A percentile compares a stretch with the other conserved stretches of the same genome.
These are phyloP conservation scores for Salix dunnii DNA, from an alignment of 345 rosid species.

Conservation along the genomic window DNA sequence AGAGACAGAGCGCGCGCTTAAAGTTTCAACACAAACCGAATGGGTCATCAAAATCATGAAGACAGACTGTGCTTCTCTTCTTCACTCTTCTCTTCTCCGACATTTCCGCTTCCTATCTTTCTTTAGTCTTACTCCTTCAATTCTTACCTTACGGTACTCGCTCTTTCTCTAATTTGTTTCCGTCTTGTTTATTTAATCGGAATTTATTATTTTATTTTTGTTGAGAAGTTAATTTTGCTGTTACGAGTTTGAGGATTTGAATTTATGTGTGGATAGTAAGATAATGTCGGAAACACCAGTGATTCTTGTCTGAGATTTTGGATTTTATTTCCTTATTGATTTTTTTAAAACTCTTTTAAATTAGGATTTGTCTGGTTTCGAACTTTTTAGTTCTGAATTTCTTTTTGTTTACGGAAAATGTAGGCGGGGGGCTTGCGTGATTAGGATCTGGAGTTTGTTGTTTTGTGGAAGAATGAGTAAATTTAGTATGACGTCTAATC, in stretches of 20 bases:
- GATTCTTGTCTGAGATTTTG: background rate
- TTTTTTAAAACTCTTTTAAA: background rate
- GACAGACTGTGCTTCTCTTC: slow-evolving; percentile 14
- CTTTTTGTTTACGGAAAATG: background rate
- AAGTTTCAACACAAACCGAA: slow-evolving; percentile 17
- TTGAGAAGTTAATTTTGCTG: background rate
- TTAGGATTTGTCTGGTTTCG: slow-evolving; percentile 2
- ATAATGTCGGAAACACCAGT: background rate
- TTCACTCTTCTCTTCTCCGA: slow-evolving; percentile 14
- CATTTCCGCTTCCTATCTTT: slow-evolving; percentile 15
- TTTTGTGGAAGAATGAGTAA: background rate
- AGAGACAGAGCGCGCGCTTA: background rate
- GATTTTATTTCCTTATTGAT: background rate
- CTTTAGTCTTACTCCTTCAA: background rate
- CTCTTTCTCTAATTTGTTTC: background rate
- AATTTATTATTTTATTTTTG: background rate
- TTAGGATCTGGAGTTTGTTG: background rate
- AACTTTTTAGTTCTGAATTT: slow-evolving; percentile 9
- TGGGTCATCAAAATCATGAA: slow-evolving; percentile 3
- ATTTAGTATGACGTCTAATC: no score
- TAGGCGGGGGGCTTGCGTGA: background rate
- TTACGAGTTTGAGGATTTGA: slow-evolving; percentile 7
- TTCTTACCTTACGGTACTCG: background rate
- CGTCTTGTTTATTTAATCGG: background rate
- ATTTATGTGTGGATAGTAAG: background rate